These are phyloP conservation scores for Acacia melanoxylon DNA, from an alignment of 306 rosid genomes.

Conservation along the genomic window DNA sequence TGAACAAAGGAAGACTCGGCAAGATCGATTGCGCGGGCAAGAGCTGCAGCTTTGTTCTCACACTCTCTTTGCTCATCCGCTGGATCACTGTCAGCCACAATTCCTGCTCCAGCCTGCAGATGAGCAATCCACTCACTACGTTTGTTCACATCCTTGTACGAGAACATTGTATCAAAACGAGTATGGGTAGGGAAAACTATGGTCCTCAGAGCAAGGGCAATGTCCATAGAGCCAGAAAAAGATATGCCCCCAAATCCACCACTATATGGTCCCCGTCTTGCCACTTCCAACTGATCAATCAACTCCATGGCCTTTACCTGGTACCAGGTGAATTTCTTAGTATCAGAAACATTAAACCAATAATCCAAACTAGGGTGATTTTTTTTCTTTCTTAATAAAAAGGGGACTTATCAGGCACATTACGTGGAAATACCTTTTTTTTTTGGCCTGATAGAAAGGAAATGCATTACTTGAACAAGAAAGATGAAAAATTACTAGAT, in stretches of 20 bases:
- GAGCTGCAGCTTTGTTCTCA: slow-evolving; percentile 95
- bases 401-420: background rate
- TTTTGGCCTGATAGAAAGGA: background rate
- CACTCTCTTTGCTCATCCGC: slow-evolving; percentile 92
- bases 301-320: slow-evolving; percentile 99
- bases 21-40: slow-evolving; percentile 91
- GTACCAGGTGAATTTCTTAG: slow-evolving; percentile 28
- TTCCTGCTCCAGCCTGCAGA: slow-evolving; percentile 94
- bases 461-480: background rate
- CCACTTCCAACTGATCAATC: slow-evolving; percentile 84
- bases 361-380: background rate
- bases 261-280: slow-evolving; percentile 95
- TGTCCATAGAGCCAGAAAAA: slow-evolving; percentile 84
- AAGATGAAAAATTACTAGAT: background rate
- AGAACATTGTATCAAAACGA: slow-evolving; percentile 83
- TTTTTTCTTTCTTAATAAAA: background rate
- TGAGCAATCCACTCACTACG: slow-evolving; percentile 94
- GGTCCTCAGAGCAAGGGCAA: slow-evolving; percentile 92
- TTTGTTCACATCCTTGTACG: slow-evolving; percentile 70
- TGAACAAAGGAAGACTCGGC: slow-evolving; percentile 86
- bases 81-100: slow-evolving; percentile 93
- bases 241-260: slow-evolving; percentile 97
- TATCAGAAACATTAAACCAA: slow-evolving; percentile 10
- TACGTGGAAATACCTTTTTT: background rate
- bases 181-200: slow-evolving; percentile 77